phyloP scores from a whole-genome alignment of 306 rosid species.

The Fragaria vesca region DNA sequence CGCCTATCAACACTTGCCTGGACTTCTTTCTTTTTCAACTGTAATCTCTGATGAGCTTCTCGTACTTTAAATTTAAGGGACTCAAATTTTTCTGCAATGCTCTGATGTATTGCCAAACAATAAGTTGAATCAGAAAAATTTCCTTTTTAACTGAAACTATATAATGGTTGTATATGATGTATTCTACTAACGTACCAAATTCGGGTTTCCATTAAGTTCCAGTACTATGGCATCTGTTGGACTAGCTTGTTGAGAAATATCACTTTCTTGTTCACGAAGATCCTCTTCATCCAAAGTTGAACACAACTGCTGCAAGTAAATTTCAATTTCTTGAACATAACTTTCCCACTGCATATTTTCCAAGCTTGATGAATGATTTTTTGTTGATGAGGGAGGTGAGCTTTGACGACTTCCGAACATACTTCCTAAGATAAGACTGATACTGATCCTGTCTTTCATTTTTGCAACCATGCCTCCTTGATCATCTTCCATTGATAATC shows the following conservation, averaged over 20 bases:
- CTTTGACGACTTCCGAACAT: constrained; percentile 46
- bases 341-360: constrained; percentile 55
- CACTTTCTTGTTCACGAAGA: constrained; percentile 27
- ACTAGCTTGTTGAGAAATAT: constrained; percentile 23
- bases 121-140: too few relatives aligned
- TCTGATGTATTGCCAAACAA: constrained; percentile 31
- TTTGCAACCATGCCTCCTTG: constrained; percentile 50
- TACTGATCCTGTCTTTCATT: constrained; percentile 40
- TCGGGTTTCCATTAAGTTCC: constrained; percentile 30
- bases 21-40: constrained; percentile 52
- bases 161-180: not conserved
- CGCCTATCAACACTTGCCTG: constrained; percentile 43
- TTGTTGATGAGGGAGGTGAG: constrained; percentile 37
- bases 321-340: constrained; percentile 54
- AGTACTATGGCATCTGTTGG: constrained; percentile 46
- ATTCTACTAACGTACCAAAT: constrained; percentile 41
- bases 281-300: constrained; percentile 42
- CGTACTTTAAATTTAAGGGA: constrained; percentile 33
- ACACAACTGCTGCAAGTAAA: constrained; percentile 48
- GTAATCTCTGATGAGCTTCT: constrained; percentile 44
- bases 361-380: constrained; percentile 31
- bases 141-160: not conserved
- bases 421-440: constrained; percentile 50
- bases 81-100: constrained; percentile 42
- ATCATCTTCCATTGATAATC: constrained; percentile 58